A percentile compares a stretch with the other conserved stretches of the same genome.
phyloP scores from a whole-genome alignment of 1,139 yeast species.

The Casaregolazyma suthepensis region DNA sequence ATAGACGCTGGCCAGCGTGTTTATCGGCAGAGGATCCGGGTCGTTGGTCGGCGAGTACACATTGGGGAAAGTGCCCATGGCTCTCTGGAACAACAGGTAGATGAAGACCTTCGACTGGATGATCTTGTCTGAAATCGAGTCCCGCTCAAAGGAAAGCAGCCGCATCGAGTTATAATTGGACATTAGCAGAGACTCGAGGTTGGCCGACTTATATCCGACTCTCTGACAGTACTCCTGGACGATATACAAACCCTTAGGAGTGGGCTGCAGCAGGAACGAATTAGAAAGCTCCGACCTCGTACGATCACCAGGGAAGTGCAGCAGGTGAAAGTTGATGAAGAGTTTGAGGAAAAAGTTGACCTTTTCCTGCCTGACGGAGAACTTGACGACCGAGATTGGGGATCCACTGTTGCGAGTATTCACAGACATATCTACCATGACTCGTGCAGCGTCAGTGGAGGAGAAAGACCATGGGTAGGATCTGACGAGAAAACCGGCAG shows the following conservation, averaged over 20 bases:
- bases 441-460: constrained; percentile 44
- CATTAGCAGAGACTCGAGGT: constrained; percentile 42
- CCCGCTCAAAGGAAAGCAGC: constrained; percentile 63
- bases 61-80: constrained; percentile 66
- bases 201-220: constrained; percentile 40
- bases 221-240: constrained; percentile 54
- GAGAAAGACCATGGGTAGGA: constrained; percentile 50
- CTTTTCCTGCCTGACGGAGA: constrained; percentile 48
- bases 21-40: constrained; percentile 31
- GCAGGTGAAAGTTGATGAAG: constrained; percentile 60
- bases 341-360: constrained; percentile 46
- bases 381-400: constrained; percentile 53
- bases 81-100: constrained; percentile 53
- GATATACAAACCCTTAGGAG: constrained; percentile 83
- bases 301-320: constrained; percentile 74
- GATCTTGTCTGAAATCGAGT: constrained; percentile 53
- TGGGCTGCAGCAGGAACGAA: constrained; percentile 55
- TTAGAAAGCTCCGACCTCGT: constrained; percentile 19
- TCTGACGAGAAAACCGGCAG: constrained; percentile 20
- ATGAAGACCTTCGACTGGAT: constrained; percentile 59
- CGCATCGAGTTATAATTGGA: constrained; percentile 67
- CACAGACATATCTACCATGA: constrained; percentile 47
- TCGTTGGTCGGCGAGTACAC: constrained; percentile 54
- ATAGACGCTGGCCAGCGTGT: constrained; percentile 11
- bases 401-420: constrained; percentile 35